Evolutionary conservation across 352 stramenopile genomes (phyloP).

Genomic region (Phytophthora cryptogea): DNA sequence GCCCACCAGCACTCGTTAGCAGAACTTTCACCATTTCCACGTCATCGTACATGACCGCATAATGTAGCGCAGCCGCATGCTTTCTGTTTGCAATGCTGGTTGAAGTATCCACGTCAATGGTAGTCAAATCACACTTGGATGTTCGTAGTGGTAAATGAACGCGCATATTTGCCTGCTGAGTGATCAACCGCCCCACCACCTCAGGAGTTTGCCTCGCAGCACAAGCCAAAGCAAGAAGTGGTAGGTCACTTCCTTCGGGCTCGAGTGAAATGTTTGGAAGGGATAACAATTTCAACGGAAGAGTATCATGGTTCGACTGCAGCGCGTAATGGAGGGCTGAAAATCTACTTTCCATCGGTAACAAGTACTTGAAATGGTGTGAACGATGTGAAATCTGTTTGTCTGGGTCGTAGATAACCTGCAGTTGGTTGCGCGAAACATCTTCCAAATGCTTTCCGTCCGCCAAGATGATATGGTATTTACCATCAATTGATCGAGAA

Average conservation of each 20-base stretch:
- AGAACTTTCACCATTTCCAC: conserved; percentile 42
- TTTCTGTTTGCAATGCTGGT: conserved; percentile 41
- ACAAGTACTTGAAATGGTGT: conserved; percentile 43
- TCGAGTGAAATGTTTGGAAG: conserved; percentile 36
- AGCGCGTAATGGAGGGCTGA: conserved; percentile 64
- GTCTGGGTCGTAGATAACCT: conserved; percentile 14
- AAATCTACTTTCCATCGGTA: conserved; percentile 59
- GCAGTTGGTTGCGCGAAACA: conserved; percentile 48
- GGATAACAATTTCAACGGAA: conserved; percentile 41
- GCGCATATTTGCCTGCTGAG: conserved; percentile 57
- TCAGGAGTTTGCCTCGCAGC: conserved; percentile 45
- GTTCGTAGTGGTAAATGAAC: conserved; percentile 58
- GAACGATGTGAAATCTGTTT: background rate
- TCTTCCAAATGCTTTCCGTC: conserved; percentile 47
- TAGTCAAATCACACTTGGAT: conserved; percentile 23
- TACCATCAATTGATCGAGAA: conserved; percentile 42
- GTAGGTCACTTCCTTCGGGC: conserved; percentile 59
- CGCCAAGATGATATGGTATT: conserved; percentile 62
- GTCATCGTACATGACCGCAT: conserved; percentile 70
- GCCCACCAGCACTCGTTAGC: conserved; percentile 22
- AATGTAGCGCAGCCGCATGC: conserved; percentile 62
- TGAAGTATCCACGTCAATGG: conserved; percentile 14
- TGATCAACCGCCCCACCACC: conserved; percentile 52
- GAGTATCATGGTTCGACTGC: conserved; percentile 46
- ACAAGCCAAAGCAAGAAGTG: conserved; percentile 59